Evolutionary conservation across 257 asterid species (phyloP).

Genomic region (Buddleja alternifolia): DNA sequence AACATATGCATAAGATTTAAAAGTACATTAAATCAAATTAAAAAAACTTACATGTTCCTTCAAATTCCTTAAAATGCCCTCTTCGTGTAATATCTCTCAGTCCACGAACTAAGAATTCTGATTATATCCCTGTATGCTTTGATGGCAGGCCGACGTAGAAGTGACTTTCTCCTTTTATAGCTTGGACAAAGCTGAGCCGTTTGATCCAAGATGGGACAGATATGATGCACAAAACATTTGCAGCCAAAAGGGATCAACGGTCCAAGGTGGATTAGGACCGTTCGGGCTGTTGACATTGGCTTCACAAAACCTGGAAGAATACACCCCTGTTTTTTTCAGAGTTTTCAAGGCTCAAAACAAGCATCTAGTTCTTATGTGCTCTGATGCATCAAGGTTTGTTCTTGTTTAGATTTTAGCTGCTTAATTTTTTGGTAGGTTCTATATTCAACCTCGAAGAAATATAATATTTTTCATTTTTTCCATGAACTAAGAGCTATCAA

Average conservation of each 20-base stretch:
- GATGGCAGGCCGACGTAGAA: constrained; percentile 68
- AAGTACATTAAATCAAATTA: no score
- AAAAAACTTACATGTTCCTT: no score
- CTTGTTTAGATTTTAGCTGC: neutral
- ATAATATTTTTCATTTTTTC: no score
- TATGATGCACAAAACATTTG: constrained; percentile 62
- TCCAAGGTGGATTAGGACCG: constrained; percentile 78
- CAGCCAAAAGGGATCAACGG: constrained; percentile 43
- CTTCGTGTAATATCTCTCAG: no score
- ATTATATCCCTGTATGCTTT: no score
- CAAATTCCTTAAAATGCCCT: no score
- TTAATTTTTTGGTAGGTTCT: no score
- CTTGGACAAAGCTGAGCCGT: constrained; percentile 65
- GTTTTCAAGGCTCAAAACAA: constrained; percentile 50
- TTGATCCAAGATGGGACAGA: constrained; percentile 61
- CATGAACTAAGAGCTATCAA: no score
- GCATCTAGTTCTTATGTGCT: constrained; percentile 68
- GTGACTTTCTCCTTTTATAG: constrained; percentile 61
- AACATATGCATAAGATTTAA: neutral
- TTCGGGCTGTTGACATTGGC: constrained; percentile 76
- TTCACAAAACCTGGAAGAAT: constrained; percentile 58
- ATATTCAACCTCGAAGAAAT: no score
- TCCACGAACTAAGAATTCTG: no score
- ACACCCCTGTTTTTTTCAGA: constrained; percentile 72
- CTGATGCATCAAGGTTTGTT: constrained; percentile 62